Evolutionary conservation across 441 rosid genomes (phyloP), one percentile per base, ranked within the genome.

Genomic region (Adansonia rubrostipa): DNA sequence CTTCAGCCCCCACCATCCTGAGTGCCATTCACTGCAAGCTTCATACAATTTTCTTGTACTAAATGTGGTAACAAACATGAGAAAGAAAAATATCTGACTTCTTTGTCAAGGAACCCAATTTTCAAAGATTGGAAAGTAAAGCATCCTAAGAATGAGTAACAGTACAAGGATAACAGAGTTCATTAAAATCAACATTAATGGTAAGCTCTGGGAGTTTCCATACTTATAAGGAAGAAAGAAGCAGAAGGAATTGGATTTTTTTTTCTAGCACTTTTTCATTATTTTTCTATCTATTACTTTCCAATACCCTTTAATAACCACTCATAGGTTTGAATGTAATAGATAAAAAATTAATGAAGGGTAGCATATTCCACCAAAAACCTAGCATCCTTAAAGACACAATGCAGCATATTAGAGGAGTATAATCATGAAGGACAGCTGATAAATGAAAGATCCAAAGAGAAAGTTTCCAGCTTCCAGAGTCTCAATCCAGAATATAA

Each of bases 11-110:
- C 98, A 95, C 78, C 87, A 80, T 82, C 83, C 87, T 0, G 97
- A 93, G 82, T 95, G 98, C 98, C 98, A 93, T 45, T 60, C 80
- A 80, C 77, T 91, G 80, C 86, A 85, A 67, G 80, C 78, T 56
- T 89, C 84, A 0, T 86, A 81, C 75, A 95, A 79, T 81, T 95
- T 93, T 74, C 79, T 89, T 50, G 96, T 89, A 76, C 81, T 83
- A 75, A 87, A 80, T 28, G 97, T 92, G 28, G 91, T 81, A 57
- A 88, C 77, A 84, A 90, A 88, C 97, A 95, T 89, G 51, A 87
- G 9, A 56, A 89, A 80, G 91, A 92, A 95, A 85, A 92, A 95
- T 71, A 93, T 87, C 97, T 95, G 84, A 77, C 58, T 42, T 71
- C 71, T 72, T 64, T 76, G 89, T 84, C 84, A 87, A 80, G 82